Evolutionary conservation across 1,139 yeast species (phyloP), one percentile per base, ranked within the genome.

Genomic region (Waltiozyma sp.): DNA sequence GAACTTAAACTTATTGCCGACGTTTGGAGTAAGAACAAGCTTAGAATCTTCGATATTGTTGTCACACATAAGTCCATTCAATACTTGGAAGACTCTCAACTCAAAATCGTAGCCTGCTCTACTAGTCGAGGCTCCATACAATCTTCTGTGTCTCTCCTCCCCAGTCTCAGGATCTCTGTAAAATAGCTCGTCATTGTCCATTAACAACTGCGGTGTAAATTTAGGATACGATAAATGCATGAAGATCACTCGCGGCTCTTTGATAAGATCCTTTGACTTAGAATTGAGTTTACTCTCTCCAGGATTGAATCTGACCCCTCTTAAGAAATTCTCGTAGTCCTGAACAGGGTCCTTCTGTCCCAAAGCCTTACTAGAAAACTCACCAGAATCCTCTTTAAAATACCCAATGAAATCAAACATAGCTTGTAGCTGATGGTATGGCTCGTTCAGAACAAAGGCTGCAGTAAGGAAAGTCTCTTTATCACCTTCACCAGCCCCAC

Each of bases 401-500:
- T 75, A 73, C 0, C 85, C 85, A 16, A 74, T 63, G 68, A 80
- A 78, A 41, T 56, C 55, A 50, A 75, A 73, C 41, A 60, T 66
- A 48, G 72, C 69, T 41, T 64, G 51, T 7, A 80, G 75, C 56
- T 76, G 84, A 58, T 72, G 75, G 60, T 72, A 75, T 3, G 74
- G 72, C 41, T 66, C 60, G 0, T 62, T 52, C 49, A 77, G 53
- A 0, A 69, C 79, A 43, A 66, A 68, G 0, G 84, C 82, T 1
- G 85, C 82, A 2, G 81, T 80, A 24, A 78, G 70, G 49, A 77
- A 78, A 0, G 85, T 77, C 51, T 79, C 86, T 57, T 78, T 79
- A 52, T 79, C 86, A 40, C 86, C 86, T 60, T 79, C 83, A 23
- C 85, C 86, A 1, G 84, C 83, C 14, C 80, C 69, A 7, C 85